Evolutionary conservation across 495 filamentous ascomycete genomes (phyloP).

Genomic region (Aspergillus campestris): DNA sequence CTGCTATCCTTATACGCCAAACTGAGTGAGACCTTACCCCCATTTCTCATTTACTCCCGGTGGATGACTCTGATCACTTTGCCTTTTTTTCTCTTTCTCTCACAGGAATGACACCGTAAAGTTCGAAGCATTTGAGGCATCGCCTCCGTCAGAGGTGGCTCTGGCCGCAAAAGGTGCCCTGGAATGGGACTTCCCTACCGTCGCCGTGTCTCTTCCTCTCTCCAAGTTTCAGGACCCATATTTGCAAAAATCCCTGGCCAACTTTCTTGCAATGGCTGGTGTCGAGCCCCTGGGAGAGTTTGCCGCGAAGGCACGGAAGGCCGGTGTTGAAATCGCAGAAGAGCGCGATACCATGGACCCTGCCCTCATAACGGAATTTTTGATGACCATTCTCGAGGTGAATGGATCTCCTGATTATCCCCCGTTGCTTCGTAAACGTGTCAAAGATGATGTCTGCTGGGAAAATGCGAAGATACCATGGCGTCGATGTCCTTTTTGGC

Average conservation of each 20-base stretch:
- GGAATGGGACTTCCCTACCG: slow-evolving; percentile 39
- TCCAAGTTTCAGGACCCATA: slow-evolving; percentile 24
- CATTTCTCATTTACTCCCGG: not conserved
- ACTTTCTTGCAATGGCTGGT: slow-evolving; percentile 51
- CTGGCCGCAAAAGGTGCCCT: slow-evolving; percentile 33
- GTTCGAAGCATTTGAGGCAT: slow-evolving; percentile 52
- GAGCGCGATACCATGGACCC: slow-evolving; percentile 47
- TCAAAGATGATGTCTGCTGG: slow-evolving; percentile 50
- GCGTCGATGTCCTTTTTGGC: slow-evolving; percentile 49
- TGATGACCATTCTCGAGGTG: slow-evolving; percentile 49
- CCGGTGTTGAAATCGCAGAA: slow-evolving; percentile 36
- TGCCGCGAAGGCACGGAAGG: slow-evolving; percentile 41
- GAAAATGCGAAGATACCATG: slow-evolving; percentile 41
- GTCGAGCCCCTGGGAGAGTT: slow-evolving; percentile 47
- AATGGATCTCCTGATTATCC: slow-evolving; percentile 29
- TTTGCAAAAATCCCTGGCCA: slow-evolving; percentile 42
- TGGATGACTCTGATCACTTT: not conserved
- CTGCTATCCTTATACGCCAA: slow-evolving; percentile 42
- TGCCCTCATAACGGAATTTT: slow-evolving; percentile 43
- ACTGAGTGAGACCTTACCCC: slow-evolving; percentile 22
- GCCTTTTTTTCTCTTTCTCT: not conserved
- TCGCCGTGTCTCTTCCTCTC: slow-evolving; percentile 30
- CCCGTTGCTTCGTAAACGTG: slow-evolving; percentile 41
- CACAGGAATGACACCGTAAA: slow-evolving; percentile 15
- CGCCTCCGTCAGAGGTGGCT: slow-evolving; percentile 38